Percentiles rank a stretch among this genome's conserved stretches.
Conservation (phyloP, 1,284 basidiomycete species). For the Trichosporon ovoides region DNA sequence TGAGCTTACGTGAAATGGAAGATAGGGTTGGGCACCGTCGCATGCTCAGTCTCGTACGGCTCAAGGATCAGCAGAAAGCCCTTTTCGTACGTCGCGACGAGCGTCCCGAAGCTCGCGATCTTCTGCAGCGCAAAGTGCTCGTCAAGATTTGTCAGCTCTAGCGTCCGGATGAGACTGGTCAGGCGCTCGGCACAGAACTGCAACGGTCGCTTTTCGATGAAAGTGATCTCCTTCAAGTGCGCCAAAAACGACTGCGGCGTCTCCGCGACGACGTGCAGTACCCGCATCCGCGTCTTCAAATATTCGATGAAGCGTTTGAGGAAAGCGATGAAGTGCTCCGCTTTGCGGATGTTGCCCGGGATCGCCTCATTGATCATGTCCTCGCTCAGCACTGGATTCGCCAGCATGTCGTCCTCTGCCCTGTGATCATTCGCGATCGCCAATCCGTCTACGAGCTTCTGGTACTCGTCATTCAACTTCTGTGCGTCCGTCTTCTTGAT, state of each 20-base stretch:
- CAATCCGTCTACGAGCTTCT: slow-evolving; percentile 92
- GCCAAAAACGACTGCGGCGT: slow-evolving; percentile 97
- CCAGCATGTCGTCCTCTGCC: slow-evolving; percentile 75
- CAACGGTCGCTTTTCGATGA: slow-evolving; percentile 93
- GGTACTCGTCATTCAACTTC: slow-evolving; percentile 95
- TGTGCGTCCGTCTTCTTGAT: slow-evolving; percentile 90
- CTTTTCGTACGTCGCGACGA: slow-evolving; percentile 98
- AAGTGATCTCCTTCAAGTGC: slow-evolving; percentile 98
- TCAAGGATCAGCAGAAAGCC: slow-evolving; percentile 96
- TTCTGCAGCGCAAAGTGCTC: slow-evolving; percentile 90
- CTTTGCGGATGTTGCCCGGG: slow-evolving; percentile 96
- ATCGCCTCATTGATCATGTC: slow-evolving; percentile 93
- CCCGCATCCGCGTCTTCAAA: slow-evolving; percentile 97
- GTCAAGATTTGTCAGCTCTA: slow-evolving; percentile 85
- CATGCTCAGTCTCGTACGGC: slow-evolving; percentile 97
- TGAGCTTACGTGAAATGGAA: slow-evolving; percentile 90
- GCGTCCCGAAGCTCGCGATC: slow-evolving; percentile 90
- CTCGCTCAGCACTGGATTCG: slow-evolving; percentile 93
- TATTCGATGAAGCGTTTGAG: slow-evolving; percentile 98
- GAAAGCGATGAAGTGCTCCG: slow-evolving; percentile 98
- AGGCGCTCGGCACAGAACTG: slow-evolving; percentile 96
- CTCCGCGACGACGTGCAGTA: slow-evolving; percentile 98
- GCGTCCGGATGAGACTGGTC: slow-evolving; percentile 85
- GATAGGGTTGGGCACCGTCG: slow-evolving; percentile 96
- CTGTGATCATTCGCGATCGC: slow-evolving; percentile 62